phyloP scores from a whole-genome alignment of 306 rosid genomes.

The Quercus wislizeni region DNA sequence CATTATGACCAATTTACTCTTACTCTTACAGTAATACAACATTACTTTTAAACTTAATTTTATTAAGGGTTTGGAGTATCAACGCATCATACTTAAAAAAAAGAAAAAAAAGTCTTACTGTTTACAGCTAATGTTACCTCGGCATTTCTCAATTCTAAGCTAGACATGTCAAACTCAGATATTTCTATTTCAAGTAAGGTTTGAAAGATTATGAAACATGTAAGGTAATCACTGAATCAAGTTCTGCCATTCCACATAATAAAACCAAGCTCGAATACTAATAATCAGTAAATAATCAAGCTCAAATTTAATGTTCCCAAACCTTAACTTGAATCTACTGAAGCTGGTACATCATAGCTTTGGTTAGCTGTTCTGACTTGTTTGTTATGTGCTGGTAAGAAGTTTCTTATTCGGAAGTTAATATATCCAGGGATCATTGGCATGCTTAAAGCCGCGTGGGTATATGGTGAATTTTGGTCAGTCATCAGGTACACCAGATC shows the following conservation, averaged over 20 bases:
- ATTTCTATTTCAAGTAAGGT: not conserved
- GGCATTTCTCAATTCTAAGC: not conserved
- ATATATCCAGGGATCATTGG: constrained; percentile 69
- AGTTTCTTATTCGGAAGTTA: not conserved
- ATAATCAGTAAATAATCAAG: too few relatives aligned
- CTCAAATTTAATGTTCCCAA: too few relatives aligned
- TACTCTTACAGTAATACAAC: too few relatives aligned
- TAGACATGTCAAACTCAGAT: not conserved
- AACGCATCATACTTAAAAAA: not conserved
- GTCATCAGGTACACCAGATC: constrained; percentile 86
- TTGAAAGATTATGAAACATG: not conserved
- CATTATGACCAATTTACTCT: too few relatives aligned
- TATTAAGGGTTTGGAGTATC: not conserved
- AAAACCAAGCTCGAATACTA: not conserved
- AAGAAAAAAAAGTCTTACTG: not conserved
- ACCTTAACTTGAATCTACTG: not conserved
- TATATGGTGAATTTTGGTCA: constrained; percentile 88
- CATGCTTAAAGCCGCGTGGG: constrained; percentile 62
- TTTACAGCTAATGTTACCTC: not conserved
- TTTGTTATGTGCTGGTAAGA: not conserved
- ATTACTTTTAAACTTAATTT: not conserved
- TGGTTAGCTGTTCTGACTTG: not conserved
- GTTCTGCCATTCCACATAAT: not conserved
- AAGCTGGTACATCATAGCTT: not conserved
- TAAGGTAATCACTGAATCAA: not conserved